Evolutionary conservation across 805 yeast species (phyloP).

Genomic region (Ogataea chonburiensis): DNA sequence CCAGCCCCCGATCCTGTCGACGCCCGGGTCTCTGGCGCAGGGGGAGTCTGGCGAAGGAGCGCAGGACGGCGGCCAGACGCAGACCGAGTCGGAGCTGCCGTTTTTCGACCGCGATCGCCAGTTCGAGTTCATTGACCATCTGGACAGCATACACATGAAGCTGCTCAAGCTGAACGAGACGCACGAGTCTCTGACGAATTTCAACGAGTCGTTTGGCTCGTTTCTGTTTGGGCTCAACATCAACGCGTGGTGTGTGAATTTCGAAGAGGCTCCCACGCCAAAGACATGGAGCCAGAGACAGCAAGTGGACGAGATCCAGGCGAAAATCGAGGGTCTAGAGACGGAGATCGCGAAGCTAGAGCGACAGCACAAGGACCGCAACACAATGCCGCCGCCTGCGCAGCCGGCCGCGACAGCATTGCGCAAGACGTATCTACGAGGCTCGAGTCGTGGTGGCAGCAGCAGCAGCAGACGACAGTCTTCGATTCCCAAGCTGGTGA

Average conservation of each 20-base stretch:
- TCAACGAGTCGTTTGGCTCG: slow-evolving; percentile 69
- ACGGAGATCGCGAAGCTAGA: slow-evolving; percentile 15
- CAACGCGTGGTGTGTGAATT: slow-evolving; percentile 87
- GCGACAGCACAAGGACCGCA: slow-evolving; percentile 13
- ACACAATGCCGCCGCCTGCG: slow-evolving; percentile 29
- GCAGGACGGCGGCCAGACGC: slow-evolving; percentile 1
- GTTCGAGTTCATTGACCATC: slow-evolving; percentile 19
- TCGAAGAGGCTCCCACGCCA: slow-evolving; percentile 36
- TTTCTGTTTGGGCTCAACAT: slow-evolving; percentile 77
- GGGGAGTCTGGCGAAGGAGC: slow-evolving; percentile 6
- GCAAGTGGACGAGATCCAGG: slow-evolving; percentile 20
- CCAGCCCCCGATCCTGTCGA: slow-evolving; percentile 15
- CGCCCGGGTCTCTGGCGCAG: slow-evolving; percentile 15
- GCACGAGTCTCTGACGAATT: slow-evolving; percentile 59
- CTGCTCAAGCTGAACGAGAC: slow-evolving; percentile 55
- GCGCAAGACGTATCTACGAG: slow-evolving; percentile 12
- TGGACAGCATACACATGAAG: slow-evolving; percentile 47
- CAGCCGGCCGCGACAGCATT: slow-evolving; percentile 3
- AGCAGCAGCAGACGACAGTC: slow-evolving; percentile 16
- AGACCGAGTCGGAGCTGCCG: slow-evolving; percentile 21
- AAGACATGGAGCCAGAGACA: slow-evolving; percentile 24
- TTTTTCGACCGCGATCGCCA: slow-evolving; percentile 23
- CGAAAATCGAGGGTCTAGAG: slow-evolving; percentile 19
- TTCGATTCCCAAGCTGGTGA: slow-evolving; percentile 18
- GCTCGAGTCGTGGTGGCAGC: slow-evolving; percentile 7